Percentiles rank a stretch among this genome's conserved stretches.
phyloP scores from a whole-genome alignment of 768 basidiomycete species.

The Tephrocybe rancida region DNA sequence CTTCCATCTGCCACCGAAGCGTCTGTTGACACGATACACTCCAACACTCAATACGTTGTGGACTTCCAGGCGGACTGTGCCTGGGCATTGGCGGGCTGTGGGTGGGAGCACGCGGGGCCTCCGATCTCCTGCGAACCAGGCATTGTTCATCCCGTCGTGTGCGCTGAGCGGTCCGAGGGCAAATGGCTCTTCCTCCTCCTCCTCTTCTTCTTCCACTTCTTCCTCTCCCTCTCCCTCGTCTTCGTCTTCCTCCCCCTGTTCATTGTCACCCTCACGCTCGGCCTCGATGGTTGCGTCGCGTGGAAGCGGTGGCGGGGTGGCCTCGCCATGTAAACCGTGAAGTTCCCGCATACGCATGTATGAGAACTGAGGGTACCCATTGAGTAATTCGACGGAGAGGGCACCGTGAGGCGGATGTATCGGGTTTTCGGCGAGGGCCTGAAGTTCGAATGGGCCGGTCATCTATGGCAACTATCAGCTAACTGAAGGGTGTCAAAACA shows the following conservation, averaged over 20 bases:
- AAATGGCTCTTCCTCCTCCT: constrained; percentile 18
- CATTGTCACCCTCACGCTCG: constrained; percentile 7
- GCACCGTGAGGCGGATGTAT: constrained; percentile 20
- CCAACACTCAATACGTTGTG: background rate
- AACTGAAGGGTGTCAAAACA: background rate
- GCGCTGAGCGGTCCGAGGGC: background rate
- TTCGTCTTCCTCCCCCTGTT: constrained; percentile 20
- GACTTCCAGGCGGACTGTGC: background rate
- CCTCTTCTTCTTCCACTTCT: constrained; percentile 29
- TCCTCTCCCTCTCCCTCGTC: constrained; percentile 8
- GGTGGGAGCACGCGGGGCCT: constrained; percentile 8
- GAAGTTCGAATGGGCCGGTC: constrained; percentile 6
- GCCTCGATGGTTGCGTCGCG: background rate
- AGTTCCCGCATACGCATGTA: constrained; percentile 64
- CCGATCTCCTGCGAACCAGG: constrained; percentile 19
- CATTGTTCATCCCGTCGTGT: constrained; percentile 17
- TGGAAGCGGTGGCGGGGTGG: background rate
- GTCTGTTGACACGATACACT: background rate
- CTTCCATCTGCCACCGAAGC: constrained; percentile 16
- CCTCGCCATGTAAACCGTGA: constrained; percentile 30
- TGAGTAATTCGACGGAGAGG: constrained; percentile 22
- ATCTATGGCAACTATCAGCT: background rate
- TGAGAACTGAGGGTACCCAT: background rate
- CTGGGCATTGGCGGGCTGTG: background rate
- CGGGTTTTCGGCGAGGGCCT: constrained; percentile 13